Evolutionary conservation across 805 yeast species (phyloP).

Genomic region (Sporopachydermia quercuum): DNA sequence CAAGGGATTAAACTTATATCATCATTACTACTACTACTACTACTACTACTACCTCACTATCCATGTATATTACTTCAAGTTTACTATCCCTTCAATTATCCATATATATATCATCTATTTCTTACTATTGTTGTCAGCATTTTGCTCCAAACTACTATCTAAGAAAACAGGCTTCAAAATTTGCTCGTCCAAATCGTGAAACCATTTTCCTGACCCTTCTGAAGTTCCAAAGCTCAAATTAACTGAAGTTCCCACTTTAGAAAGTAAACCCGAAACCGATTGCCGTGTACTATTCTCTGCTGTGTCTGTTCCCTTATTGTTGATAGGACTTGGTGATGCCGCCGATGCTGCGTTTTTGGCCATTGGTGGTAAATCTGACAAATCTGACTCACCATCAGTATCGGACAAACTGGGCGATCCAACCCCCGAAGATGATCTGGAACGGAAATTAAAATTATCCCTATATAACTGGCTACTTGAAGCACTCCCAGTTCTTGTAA

Average conservation of each 20-base stretch:
- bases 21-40: neutral
- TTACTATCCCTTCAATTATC: too few species aligned
- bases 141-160: constrained; percentile 31
- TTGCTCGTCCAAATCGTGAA: constrained; percentile 83
- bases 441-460: neutral
- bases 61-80: too few species aligned
- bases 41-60: neutral
- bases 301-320: neutral
- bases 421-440: constrained; percentile 2
- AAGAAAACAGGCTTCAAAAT: constrained; percentile 83
- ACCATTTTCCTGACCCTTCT: constrained; percentile 82
- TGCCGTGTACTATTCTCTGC: constrained; percentile 1
- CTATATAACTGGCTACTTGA: neutral
- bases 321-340: constrained; percentile 3
- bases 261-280: neutral
- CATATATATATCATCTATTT: too few species aligned
- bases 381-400: constrained; percentile 20
- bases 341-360: neutral
- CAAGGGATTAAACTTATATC: too few species aligned
- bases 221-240: constrained; percentile 14
- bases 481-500: neutral
- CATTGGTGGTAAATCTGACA: constrained; percentile 21
- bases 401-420: constrained; percentile 9
- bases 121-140: neutral
- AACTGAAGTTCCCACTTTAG: constrained; percentile 3